Evolutionary conservation across 148 eudicot genomes (phyloP), one percentile per base, ranked within the genome.

Genomic region (Rhododendron simsii): DNA sequence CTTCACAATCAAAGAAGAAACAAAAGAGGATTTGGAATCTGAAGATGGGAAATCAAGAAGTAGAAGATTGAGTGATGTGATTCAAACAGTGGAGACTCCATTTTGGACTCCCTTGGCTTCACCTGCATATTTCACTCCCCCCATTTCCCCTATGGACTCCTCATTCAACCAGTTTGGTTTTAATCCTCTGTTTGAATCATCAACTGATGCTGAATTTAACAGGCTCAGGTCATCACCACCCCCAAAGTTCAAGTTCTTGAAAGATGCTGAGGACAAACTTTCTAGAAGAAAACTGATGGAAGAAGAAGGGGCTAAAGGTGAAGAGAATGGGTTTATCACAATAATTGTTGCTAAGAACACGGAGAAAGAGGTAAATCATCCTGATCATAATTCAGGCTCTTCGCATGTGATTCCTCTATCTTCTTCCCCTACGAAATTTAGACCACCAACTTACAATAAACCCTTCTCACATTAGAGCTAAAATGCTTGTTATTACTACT

Each of bases 221-320:
- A 91, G 80, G 87, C 83, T 94, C 23, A 90, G 85, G 87, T 76
- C 90, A 67, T 95, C 98, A 15, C 98, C 96, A 2, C 96, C 98
- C 61, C 94, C 98, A 48, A 92, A 82, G 88, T 94, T 94, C 83
- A 91, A 94, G 90, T 93, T 95, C 85, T 84, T 95, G 82, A 92
- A 92, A 84, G 95, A 93, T 91, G 98, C 98, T 21, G 98, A 95
- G 85, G 94, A 92, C 65, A 95, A 95, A 84, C 85, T 94, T n/a
- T 85, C 89, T 8, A 91, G 87, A 83, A 92, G 86, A 83, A 90
- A 79, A 77, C 57, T 87, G 20, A 35, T 78, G 83, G 90, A 86
- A 77, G 84, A 83, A 78, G 35, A 16, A 59, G 10, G 50, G 44
- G 41, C 26, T 48, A 86, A 86, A 33, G 87, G 83, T 80, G 89